These are phyloP conservation scores for Sporobolomyces pararoseus DNA, from an alignment of 768 basidiomycete species.

Conservation along the genomic window DNA sequence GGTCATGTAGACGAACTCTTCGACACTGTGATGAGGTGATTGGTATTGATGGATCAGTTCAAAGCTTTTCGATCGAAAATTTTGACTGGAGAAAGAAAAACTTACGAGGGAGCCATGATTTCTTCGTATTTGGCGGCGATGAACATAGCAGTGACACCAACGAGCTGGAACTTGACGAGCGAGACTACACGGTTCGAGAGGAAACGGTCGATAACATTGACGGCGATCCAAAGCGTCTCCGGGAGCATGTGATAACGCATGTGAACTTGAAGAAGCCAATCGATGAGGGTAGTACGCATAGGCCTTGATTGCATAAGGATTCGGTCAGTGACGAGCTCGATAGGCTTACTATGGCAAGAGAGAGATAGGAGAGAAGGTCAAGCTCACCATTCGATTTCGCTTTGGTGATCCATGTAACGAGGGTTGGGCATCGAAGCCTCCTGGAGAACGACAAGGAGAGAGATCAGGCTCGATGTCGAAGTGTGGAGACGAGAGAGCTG, in stretches of 20 bases:
- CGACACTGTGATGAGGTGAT: constrained; percentile 54
- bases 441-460: too few relatives aligned
- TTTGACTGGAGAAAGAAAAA: constrained; percentile 7
- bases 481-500: too few relatives aligned
- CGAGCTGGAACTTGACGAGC: constrained; percentile 85
- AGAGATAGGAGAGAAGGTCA: background rate
- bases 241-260: constrained; percentile 98
- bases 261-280: constrained; percentile 98
- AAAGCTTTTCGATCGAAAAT: too few relatives aligned
- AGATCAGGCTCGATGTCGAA: too few relatives aligned
- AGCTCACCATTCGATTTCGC: constrained; percentile 64
- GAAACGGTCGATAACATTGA: constrained; percentile 94
- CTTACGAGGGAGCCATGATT: constrained; percentile 82
- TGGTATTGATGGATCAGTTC: too few relatives aligned
- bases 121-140: constrained; percentile 99
- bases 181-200: constrained; percentile 82
- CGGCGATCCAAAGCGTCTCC: constrained; percentile 97
- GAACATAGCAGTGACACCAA: constrained; percentile 98
- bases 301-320: constrained; percentile 57
- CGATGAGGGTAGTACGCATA: constrained; percentile 94
- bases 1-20: constrained; percentile 99
- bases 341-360: too few relatives aligned
- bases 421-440: constrained; percentile 83
- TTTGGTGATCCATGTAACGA: constrained; percentile 89
- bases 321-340: background rate